phyloP scores from a whole-genome alignment of 2,329 filamentous ascomycete genomes.

The Fusarium cicatricum region DNA sequence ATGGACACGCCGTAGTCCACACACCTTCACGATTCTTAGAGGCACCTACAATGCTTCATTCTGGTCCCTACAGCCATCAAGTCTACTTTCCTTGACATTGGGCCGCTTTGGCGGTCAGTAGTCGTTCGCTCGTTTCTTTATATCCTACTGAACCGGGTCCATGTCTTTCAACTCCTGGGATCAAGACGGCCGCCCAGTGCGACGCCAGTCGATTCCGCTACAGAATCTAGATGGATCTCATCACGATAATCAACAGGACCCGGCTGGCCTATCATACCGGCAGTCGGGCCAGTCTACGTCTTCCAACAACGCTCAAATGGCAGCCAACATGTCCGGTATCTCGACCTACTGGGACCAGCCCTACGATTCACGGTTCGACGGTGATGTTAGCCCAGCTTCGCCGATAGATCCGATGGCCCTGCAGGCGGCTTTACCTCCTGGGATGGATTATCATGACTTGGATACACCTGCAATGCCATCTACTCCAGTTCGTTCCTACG shows the following conservation, averaged over 20 bases:
- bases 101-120: constrained; percentile 35
- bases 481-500: constrained; percentile 41
- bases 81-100: constrained; percentile 30
- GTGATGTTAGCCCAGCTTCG: constrained; percentile 52
- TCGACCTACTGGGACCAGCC: constrained; percentile 63
- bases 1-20: constrained; percentile 25
- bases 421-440: constrained; percentile 64
- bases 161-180: constrained; percentile 45
- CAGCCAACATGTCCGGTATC: constrained; percentile 52
- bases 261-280: constrained; percentile 16
- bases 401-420: constrained; percentile 63
- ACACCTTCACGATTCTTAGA: constrained; percentile 9
- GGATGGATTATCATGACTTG: constrained; percentile 49
- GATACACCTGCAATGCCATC: constrained; percentile 23
- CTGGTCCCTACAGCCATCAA: constrained; percentile 9
- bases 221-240: constrained; percentile 61
- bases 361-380: constrained; percentile 50
- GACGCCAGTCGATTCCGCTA: constrained; percentile 70
- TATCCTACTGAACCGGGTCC: constrained; percentile 11
- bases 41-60: constrained; percentile 34
- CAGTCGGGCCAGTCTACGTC: constrained; percentile 15
- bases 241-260: constrained; percentile 17
- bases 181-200: constrained; percentile 38
- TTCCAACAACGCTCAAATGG: constrained; percentile 28
- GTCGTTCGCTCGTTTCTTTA: constrained; percentile 18